Evolutionary conservation across 306 rosid genomes (phyloP).

Genomic region (Acacia confusa): DNA sequence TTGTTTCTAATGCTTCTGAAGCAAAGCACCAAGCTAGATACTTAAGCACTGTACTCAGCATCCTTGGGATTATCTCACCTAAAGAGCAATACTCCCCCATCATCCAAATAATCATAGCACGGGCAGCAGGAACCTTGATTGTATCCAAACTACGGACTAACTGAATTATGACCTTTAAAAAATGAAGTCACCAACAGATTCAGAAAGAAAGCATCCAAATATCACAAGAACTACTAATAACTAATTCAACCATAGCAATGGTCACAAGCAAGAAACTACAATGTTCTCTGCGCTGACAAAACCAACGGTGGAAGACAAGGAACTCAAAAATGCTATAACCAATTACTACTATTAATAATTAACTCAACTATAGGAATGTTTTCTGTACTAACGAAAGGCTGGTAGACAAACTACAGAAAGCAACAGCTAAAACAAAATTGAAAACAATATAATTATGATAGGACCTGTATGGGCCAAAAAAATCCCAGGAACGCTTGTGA

Average conservation of each 20-base stretch:
- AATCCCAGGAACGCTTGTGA: not conserved
- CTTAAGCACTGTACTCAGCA: constrained; percentile 73
- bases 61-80: constrained; percentile 77
- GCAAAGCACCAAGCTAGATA: constrained; percentile 83
- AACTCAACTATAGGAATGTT: not conserved
- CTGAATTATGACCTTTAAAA: constrained; percentile 73
- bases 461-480: not conserved
- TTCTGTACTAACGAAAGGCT: not conserved
- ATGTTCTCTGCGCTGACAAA: not conserved
- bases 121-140: constrained; percentile 82
- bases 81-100: constrained; percentile 86
- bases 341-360: not conserved
- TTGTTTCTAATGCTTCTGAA: constrained; percentile 82
- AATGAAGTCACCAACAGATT: constrained; percentile 26
- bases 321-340: not conserved
- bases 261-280: not conserved
- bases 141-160: constrained; percentile 75
- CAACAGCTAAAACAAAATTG: not conserved
- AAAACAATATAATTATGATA: not conserved
- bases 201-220: constrained; percentile 21
- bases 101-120: constrained; percentile 94
- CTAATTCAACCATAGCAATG: constrained; percentile 13
- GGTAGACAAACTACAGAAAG: not conserved
- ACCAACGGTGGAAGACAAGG: not conserved
- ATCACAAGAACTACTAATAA: constrained; percentile 18